Conservation (phyloP, 192 early-diverging fungal species). For the Gryganskiella cystojenkinii region DNA sequence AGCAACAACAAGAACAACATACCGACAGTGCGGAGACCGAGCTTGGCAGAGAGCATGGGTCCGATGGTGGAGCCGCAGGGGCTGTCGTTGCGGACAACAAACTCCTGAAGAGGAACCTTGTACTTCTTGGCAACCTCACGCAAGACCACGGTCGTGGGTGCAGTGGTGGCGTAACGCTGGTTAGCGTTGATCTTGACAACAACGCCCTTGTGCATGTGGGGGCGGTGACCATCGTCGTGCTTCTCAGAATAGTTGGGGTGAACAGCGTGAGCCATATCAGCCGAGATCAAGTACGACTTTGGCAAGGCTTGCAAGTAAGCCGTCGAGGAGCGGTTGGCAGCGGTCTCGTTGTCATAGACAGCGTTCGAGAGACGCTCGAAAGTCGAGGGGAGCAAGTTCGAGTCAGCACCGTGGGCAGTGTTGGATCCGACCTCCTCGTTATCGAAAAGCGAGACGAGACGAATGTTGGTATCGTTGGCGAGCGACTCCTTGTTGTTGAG, state of each 20-base stretch:
- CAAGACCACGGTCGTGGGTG: conserved; percentile 76
- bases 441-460: conserved; percentile 93
- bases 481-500: conserved; percentile 54
- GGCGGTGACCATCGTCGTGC: conserved; percentile 94
- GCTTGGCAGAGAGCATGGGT: conserved; percentile 93
- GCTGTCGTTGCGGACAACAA: conserved; percentile 93
- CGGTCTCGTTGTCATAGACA: conserved; percentile 34
- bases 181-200: conserved; percentile 98
- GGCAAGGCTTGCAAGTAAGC: conserved; percentile 89
- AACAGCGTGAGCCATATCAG: conserved; percentile 89
- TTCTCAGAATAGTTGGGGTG: conserved; percentile 75
- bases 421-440: conserved; percentile 97
- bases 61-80: conserved; percentile 98
- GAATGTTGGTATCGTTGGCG: conserved; percentile 76
- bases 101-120: conserved; percentile 88
- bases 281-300: conserved; percentile 88
- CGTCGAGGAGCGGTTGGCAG: conserved; percentile 35
- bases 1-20: conserved; percentile 14
- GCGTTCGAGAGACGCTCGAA: conserved; percentile 70
- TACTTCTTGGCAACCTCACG: conserved; percentile 82
- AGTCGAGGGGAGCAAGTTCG: conserved; percentile 82
- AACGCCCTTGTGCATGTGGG: conserved; percentile 91
- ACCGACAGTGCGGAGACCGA: conserved; percentile 95
- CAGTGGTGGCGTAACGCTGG: conserved; percentile 88
- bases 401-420: conserved; percentile 95